Conservation (phyloP, 1,139 yeast species). For the Yamadazyma sp. region DNA sequence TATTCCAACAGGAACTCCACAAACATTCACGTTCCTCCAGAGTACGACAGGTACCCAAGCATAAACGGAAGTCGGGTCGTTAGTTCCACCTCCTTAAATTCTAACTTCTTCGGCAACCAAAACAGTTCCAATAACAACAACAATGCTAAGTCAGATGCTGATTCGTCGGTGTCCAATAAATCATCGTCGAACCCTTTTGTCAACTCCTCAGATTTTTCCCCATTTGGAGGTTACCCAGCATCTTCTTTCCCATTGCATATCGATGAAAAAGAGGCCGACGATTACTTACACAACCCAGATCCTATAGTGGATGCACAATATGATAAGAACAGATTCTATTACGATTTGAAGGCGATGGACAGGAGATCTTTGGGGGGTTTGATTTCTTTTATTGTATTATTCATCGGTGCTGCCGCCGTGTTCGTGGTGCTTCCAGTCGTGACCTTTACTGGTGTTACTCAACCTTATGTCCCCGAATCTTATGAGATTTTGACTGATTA, state of each 20-base stretch:
- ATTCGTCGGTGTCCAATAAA: constrained; percentile 17
- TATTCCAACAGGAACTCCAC: constrained; percentile 12
- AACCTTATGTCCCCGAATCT: constrained; percentile 26
- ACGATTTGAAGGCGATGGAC: constrained; percentile 63
- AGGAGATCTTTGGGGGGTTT: constrained; percentile 57
- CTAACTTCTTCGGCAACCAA: constrained; percentile 20
- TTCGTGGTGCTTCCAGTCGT: constrained; percentile 74
- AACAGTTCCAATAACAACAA: constrained; percentile 3
- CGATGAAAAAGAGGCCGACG: constrained; percentile 91
- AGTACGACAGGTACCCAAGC: constrained; percentile 59
- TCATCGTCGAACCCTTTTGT: constrained; percentile 21
- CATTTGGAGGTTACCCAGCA: constrained; percentile 95
- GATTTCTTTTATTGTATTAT: constrained; percentile 55
- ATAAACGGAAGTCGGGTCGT: constrained; percentile 50
- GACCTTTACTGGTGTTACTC: constrained; percentile 66
- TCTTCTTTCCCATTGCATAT: constrained; percentile 79
- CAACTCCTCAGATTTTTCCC: constrained; percentile 50
- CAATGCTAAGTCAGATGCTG: constrained; percentile 16
- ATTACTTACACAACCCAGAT: constrained; percentile 89
- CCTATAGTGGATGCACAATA: constrained; percentile 83
- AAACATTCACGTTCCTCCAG: constrained; percentile 45
- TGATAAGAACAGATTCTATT: constrained; percentile 60
- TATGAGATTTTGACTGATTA: constrained; percentile 56
- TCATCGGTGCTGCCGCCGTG: constrained; percentile 60
- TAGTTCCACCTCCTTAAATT: constrained; percentile 43